Evolutionary conservation across 768 basidiomycete species (phyloP).

Genomic region (Boletus sensibilis): DNA sequence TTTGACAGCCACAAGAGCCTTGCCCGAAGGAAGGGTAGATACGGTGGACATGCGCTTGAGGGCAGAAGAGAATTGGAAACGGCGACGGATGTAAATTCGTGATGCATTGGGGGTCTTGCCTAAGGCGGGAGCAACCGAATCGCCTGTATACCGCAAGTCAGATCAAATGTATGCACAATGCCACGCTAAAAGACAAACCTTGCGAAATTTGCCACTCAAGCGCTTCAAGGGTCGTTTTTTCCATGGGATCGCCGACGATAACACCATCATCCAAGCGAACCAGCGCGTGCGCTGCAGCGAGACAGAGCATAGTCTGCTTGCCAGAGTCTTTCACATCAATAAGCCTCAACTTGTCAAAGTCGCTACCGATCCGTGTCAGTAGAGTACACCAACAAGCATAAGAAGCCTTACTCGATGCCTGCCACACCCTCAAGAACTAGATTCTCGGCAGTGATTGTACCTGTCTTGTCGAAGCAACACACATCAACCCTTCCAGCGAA

Average conservation of each 20-base stretch:
- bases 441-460: constrained; percentile 96
- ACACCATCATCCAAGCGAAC: constrained; percentile 93
- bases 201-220: constrained; percentile 82
- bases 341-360: constrained; percentile 59
- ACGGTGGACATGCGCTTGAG: constrained; percentile 98
- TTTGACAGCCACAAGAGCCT: constrained; percentile 75
- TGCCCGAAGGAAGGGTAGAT: constrained; percentile 60
- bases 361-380: constrained; percentile 38
- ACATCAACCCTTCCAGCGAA: constrained; percentile 94
- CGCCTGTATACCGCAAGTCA: constrained; percentile 39
- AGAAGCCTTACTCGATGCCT: constrained; percentile 76
- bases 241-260: constrained; percentile 98
- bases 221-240: constrained; percentile 91
- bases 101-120: constrained; percentile 53
- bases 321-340: constrained; percentile 75
- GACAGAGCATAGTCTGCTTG: constrained; percentile 77
- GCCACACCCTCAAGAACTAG: constrained; percentile 92
- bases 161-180: background rate
- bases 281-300: constrained; percentile 93
- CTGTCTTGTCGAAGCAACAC: constrained; percentile 99
- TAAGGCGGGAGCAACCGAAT: constrained; percentile 60
- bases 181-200: constrained; percentile 40
- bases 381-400: background rate
- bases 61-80: constrained; percentile 97
- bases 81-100: constrained; percentile 73